A percentile compares a stretch with the other conserved stretches of the same genome.
These are phyloP conservation scores for Fraxinus sp. DNA, from an alignment of 305 asterid genomes.

Conservation along the genomic window DNA sequence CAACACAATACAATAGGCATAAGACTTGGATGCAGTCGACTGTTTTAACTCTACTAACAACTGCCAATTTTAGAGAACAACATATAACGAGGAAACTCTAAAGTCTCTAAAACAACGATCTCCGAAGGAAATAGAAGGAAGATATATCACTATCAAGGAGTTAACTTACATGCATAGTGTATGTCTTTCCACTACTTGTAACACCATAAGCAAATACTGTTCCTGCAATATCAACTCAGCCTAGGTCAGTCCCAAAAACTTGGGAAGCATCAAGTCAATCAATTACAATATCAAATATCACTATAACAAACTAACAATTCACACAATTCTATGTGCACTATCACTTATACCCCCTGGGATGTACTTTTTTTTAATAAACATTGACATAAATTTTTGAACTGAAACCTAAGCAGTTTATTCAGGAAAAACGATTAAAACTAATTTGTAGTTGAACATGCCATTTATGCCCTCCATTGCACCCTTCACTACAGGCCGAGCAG, in stretches of 20 bases:
- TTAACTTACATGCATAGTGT: constrained; percentile 95
- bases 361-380: background rate
- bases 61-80: constrained; percentile 10
- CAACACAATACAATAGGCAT: background rate
- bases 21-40: background rate
- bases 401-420: constrained; percentile 4
- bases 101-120: constrained; percentile 12
- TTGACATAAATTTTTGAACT: background rate
- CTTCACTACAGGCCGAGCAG: constrained; percentile 94
- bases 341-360: constrained; percentile 14
- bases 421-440: constrained; percentile 10
- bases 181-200: constrained; percentile 99
- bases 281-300: background rate
- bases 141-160: constrained; percentile 20
- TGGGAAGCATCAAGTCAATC: constrained; percentile 2
- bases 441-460: constrained; percentile 47
- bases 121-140: background rate
- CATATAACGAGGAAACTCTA: constrained; percentile 5
- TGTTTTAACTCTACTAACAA: constrained; percentile 13
- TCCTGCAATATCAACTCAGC: constrained; percentile 55
- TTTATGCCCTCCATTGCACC: constrained; percentile 98
- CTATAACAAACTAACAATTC: constrained; percentile 12
- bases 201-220: constrained; percentile 99
- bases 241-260: constrained; percentile 19
- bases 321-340: constrained; percentile 7